A percentile compares a stretch with the other conserved stretches of the same genome.
phyloP scores from a whole-genome alignment of 2,329 filamentous ascomycete genomes.

The Chaetomiaceae sp. region DNA sequence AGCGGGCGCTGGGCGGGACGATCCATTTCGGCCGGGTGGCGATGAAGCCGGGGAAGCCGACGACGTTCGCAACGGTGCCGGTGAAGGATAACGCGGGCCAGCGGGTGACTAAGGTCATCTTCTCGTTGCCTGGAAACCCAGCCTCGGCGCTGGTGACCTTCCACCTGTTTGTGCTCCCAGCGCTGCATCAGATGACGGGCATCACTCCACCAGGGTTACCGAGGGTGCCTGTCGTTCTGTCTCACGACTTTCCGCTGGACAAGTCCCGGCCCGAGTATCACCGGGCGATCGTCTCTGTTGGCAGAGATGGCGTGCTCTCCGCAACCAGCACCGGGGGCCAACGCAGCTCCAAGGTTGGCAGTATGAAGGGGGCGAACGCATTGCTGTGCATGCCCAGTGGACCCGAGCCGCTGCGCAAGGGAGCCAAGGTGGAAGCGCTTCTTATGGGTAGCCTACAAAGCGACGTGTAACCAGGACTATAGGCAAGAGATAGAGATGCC shows the following conservation, averaged over 20 bases:
- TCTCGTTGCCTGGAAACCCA: constrained; percentile 89
- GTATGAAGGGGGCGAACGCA: constrained; percentile 82
- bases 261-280: constrained; percentile 81
- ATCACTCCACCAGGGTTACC: constrained; percentile 64
- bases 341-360: constrained; percentile 83
- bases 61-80: constrained; percentile 88
- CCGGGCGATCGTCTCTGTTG: constrained; percentile 67
- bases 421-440: constrained; percentile 68
- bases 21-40: constrained; percentile 95
- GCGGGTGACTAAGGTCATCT: constrained; percentile 65
- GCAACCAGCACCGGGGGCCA: constrained; percentile 86
- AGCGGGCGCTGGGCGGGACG: constrained; percentile 79
- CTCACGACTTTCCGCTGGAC: constrained; percentile 71
- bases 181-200: constrained; percentile 72
- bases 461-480: constrained; percentile 14
- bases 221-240: constrained; percentile 63
- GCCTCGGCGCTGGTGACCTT: constrained; percentile 90
- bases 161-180: constrained; percentile 87
- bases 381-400: constrained; percentile 69
- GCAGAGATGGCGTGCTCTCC: constrained; percentile 61
- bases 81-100: constrained; percentile 55
- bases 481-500: background rate
- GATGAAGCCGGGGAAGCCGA: constrained; percentile 98
- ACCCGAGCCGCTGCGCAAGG: constrained; percentile 61
- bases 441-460: constrained; percentile 58